Evolutionary conservation across 164 flowering plant species (phyloP), one percentile per base, ranked within the genome.

Genomic region (Taxillus chinensis): DNA sequence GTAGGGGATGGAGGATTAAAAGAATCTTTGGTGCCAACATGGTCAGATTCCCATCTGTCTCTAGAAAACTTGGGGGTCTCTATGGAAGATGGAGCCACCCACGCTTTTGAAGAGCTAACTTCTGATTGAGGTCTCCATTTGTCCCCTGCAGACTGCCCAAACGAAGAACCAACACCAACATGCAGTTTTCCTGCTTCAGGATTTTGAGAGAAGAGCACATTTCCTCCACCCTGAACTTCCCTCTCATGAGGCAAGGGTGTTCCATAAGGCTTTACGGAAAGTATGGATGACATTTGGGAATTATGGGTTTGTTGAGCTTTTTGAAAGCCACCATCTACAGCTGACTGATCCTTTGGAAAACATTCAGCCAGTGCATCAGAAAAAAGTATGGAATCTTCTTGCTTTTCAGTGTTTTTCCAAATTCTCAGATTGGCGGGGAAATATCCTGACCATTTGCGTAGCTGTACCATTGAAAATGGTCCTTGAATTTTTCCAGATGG

Each of bases 371-470:
- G 63, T 17, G 82, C 92, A 74, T 85, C 90, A 56, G 79, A 78
- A 69, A 93, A 62, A 70, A 84, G 79, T 60, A 82, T 61, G 17
- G 92, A 80, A 55, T 84, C 92, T 6, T 84, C 89, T 70, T 78
- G 82, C 45, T 54, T 77, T 68, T 82, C 88, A 12, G 69, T 57
- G 41, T 67, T 59, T 65, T 56, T 89, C 99, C 99, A 93, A 42
- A 93, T 82, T 68, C 67, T 80, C 55, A 88, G 76, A 62, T 85
- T 77, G 14, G 76, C 72, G 13, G 99, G 99, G 52, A 93, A 93
- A 64, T 83, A 90, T 27, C 96, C 96, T 38, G 86, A 85, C 99
- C 99, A 93, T 75, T 89, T 93, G 6, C 87, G 83, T 73, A 93
- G 79, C 79, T 93, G 99, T n/a, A 71, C 78, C 72, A 86, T 77